Percentiles rank a stretch among this genome's conserved stretches.
Conservation (phyloP, 1,139 yeast genomes). For the Candida sojae region DNA sequence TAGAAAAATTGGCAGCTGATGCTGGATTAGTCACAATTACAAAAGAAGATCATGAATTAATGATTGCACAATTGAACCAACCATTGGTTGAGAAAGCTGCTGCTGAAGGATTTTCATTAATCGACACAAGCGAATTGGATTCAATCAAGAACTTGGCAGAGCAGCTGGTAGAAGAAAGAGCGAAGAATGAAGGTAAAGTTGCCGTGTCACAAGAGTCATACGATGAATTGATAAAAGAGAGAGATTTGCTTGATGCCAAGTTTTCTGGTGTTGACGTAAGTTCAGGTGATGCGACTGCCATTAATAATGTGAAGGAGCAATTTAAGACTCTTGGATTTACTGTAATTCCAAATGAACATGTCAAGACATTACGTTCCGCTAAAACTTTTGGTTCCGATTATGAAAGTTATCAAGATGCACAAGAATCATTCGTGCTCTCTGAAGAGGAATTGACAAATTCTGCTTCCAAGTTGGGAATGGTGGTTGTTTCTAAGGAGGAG, state of each 20-base stretch:
- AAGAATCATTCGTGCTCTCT: constrained; percentile 35
- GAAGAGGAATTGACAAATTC: constrained; percentile 35
- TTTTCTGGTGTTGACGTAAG: constrained; percentile 6
- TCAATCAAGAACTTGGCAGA: constrained; percentile 14
- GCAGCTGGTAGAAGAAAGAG: constrained; percentile 19
- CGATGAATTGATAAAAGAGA: constrained; percentile 15
- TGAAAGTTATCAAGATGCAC: constrained; percentile 27
- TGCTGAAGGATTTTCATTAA: constrained; percentile 8
- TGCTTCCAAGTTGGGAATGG: constrained; percentile 47
- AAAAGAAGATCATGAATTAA: constrained; percentile 28
- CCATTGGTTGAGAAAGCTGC: constrained; percentile 32
- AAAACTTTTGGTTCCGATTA: constrained; percentile 8
- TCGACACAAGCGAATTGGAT: constrained; percentile 14
- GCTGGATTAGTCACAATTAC: constrained; percentile 38
- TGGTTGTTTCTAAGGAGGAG: constrained; percentile 28
- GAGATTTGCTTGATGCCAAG: constrained; percentile 7
- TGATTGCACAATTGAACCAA: constrained; percentile 18
- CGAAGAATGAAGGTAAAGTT: constrained; percentile 27
- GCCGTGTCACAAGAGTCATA: constrained; percentile 24
- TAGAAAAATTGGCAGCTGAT: constrained; percentile 23
- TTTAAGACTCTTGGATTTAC: constrained; percentile 19
- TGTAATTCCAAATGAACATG: constrained; percentile 21
- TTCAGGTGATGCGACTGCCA: constrained; percentile 2
- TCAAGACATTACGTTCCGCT: constrained; percentile 11
- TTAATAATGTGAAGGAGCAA: constrained; percentile 4